Conservation (phyloP, 208 protist genomes). For the Trypanosoma melophagium region DNA sequence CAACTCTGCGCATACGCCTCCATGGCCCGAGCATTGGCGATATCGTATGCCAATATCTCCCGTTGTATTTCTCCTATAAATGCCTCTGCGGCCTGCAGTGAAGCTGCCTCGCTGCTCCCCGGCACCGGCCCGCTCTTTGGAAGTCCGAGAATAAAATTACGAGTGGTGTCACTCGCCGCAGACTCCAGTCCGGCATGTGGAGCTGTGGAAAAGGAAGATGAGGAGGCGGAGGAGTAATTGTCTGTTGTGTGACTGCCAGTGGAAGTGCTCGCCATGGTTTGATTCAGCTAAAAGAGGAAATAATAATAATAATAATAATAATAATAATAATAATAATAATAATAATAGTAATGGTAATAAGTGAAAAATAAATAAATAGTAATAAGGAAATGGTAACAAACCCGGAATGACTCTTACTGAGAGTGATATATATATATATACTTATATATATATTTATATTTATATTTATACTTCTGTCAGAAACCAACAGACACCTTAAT, state of each 20-base stretch:
- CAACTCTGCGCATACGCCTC: conserved; percentile 59
- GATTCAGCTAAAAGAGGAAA: too few species aligned
- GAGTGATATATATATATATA: neutral
- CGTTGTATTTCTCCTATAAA: conserved; percentile 79
- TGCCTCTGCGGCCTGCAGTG: conserved; percentile 72
- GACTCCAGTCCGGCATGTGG: conserved; percentile 30
- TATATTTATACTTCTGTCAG: neutral
- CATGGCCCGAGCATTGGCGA: conserved; percentile 79
- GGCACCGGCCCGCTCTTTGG: conserved; percentile 57
- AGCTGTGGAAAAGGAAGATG: too few species aligned
- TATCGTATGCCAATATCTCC: conserved; percentile 79
- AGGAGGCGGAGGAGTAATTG: too few species aligned
- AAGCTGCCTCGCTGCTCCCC: conserved; percentile 55
- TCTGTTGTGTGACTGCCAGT: neutral
- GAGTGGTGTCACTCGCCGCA: conserved; percentile 54
- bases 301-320: too few species aligned
- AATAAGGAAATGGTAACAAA: conserved; percentile 2
- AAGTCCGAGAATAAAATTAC: conserved; percentile 73
- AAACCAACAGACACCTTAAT: too few species aligned
- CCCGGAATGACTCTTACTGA: conserved; percentile 4
- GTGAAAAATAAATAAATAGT: too few species aligned
- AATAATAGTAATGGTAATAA: too few species aligned
- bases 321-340: too few species aligned
- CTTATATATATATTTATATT: conserved; percentile 20
- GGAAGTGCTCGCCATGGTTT: neutral